Percentiles rank a stretch among this genome's conserved stretches.
Conservation (phyloP, 1,284 basidiomycete species). For the Cystobasidium sp. region DNA sequence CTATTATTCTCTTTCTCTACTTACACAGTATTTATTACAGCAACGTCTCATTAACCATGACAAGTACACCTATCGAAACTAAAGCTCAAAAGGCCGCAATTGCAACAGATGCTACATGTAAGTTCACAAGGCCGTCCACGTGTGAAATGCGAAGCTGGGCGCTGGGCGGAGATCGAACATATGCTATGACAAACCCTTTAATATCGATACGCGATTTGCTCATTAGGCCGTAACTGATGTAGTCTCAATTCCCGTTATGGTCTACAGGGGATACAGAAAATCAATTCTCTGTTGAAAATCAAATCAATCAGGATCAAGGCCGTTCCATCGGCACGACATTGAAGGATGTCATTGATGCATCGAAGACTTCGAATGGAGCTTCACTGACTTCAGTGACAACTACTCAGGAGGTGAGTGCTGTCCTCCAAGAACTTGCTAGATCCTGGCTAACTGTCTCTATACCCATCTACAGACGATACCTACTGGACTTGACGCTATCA, state of each 20-base stretch:
- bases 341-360: constrained; percentile 3
- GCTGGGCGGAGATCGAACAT: too few relatives aligned
- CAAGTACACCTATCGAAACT: constrained; percentile 18
- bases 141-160: background rate
- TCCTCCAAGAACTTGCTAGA: background rate
- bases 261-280: constrained; percentile 29
- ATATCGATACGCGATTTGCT: background rate
- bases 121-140: background rate
- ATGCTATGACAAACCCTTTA: background rate
- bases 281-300: constrained; percentile 33
- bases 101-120: constrained; percentile 31
- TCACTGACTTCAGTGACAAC: background rate
- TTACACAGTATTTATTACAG: background rate
- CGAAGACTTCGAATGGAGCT: background rate
- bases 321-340: constrained; percentile 16
- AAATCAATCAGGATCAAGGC: constrained; percentile 38
- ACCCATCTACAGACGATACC: constrained; percentile 5
- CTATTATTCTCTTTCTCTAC: background rate
- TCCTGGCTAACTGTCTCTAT: background rate
- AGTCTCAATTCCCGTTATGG: background rate
- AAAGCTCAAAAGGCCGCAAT: constrained; percentile 26
- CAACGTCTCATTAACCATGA: constrained; percentile 7
- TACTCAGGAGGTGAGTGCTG: background rate
- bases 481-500: constrained; percentile 38
- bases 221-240: background rate